phyloP scores from a whole-genome alignment of 257 asterid species.

The Agastache rugosa region DNA sequence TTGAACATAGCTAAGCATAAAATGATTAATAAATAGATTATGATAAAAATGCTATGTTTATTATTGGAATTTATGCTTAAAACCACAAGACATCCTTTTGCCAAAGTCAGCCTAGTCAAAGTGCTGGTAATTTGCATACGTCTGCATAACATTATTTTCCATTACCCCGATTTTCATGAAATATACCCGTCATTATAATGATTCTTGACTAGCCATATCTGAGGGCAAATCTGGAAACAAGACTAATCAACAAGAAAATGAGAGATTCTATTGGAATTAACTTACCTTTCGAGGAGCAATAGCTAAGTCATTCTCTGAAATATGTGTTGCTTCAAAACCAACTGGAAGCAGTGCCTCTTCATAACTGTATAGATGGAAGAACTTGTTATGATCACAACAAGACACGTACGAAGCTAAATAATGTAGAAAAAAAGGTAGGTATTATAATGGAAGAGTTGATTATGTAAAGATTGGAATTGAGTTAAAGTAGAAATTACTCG shows the following conservation, averaged over 20 bases:
- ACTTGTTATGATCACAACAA: constrained; percentile 10
- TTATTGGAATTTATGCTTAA: neutral
- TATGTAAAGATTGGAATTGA: constrained; percentile 1
- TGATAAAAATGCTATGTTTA: neutral
- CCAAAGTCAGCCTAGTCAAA: neutral
- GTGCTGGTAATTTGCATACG: neutral
- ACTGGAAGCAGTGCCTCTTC: constrained; percentile 75
- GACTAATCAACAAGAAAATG: neutral
- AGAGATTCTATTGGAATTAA: neutral
- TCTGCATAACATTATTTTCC: neutral
- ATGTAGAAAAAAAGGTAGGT: neutral
- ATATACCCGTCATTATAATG: neutral
- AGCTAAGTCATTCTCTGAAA: constrained; percentile 69
- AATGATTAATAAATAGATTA: too few relatives aligned
- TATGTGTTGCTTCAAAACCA: constrained; percentile 67
- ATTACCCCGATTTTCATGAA: neutral
- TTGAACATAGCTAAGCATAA: neutral
- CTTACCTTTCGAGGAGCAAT: constrained; percentile 73
- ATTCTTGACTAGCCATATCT: neutral
- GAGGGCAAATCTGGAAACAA: neutral
- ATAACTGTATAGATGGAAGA: constrained; percentile 49
- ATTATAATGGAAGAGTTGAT: neutral
- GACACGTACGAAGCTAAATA: neutral
- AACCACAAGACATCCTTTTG: neutral
- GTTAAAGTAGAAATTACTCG: constrained; percentile 52